phyloP scores from a whole-genome alignment of 257 asterid species.

The Leptodermis oblonga region DNA sequence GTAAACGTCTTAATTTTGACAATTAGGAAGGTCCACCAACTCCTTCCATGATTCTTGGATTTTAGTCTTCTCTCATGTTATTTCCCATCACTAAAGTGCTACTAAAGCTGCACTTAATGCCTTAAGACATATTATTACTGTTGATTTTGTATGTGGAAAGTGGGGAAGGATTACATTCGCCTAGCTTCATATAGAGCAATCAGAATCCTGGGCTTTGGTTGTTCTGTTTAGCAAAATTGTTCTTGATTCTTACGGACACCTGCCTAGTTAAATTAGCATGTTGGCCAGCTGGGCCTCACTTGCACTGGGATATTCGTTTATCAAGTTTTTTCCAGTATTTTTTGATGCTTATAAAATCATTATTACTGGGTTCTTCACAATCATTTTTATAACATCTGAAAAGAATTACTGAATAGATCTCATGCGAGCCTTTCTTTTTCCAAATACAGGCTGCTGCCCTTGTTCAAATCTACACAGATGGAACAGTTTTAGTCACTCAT shows the following conservation, averaged over 20 bases:
- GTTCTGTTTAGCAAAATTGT: neutral
- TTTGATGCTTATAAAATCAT: neutral
- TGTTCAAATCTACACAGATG: slow-evolving; percentile 95
- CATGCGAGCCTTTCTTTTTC: slow-evolving; percentile 2
- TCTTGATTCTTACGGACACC: neutral
- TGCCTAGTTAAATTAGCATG: neutral
- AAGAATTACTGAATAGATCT: neutral
- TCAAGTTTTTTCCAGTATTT: neutral
- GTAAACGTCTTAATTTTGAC: neutral
- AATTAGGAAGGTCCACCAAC: neutral
- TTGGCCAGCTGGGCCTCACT: neutral
- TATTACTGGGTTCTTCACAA: neutral
- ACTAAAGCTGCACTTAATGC: no score
- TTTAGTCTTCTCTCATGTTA: neutral
- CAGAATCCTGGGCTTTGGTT: neutral
- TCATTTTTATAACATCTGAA: neutral
- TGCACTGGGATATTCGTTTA: neutral
- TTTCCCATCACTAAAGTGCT: neutral
- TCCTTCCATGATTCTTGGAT: neutral
- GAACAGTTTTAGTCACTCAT: slow-evolving; percentile 92
- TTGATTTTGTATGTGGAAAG: neutral
- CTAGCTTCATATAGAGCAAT: neutral
- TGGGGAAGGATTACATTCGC: neutral
- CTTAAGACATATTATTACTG: no score
- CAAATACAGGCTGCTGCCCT: slow-evolving; percentile 86